phyloP scores from a whole-genome alignment of 441 rosid species.

The Aleurites moluccanus region DNA sequence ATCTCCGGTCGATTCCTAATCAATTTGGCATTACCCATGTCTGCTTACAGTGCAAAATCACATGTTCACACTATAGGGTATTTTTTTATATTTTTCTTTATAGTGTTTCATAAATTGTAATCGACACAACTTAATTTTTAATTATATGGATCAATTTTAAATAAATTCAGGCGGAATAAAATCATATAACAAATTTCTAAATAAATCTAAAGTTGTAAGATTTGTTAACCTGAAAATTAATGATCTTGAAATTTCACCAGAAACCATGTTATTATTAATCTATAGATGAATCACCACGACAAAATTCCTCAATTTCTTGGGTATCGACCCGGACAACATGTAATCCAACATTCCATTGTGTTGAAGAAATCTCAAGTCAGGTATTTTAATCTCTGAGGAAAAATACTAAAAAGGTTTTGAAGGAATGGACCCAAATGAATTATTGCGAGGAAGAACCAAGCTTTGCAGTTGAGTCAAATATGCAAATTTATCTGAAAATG shows the following conservation, averaged over 20 bases:
- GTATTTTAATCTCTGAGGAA: slow-evolving; percentile 55
- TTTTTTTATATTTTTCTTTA: no score
- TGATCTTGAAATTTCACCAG: slow-evolving; percentile 67
- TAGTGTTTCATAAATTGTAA: no score
- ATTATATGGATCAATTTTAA: no score
- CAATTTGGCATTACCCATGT: no score
- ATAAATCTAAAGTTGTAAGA: slow-evolving; percentile 71
- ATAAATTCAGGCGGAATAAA: slow-evolving; percentile 55
- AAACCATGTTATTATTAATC: slow-evolving; percentile 60
- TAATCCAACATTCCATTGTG: slow-evolving; percentile 84
- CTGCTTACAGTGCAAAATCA: no score
- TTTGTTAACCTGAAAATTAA: slow-evolving; percentile 61
- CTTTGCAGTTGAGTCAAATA: slow-evolving; percentile 70
- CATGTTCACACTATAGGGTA: no score
- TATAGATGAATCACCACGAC: slow-evolving; percentile 59
- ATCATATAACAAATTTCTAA: slow-evolving; percentile 63
- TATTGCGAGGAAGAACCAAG: slow-evolving; percentile 75
- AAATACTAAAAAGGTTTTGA: slow-evolving; percentile 57
- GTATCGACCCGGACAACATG: slow-evolving; percentile 62
- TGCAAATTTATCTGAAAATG: slow-evolving; percentile 56
- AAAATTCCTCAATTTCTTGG: slow-evolving; percentile 67
- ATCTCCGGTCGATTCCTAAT: no score
- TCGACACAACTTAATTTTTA: no score
- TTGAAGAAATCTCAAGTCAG: slow-evolving; percentile 74
- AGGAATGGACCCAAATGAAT: slow-evolving; percentile 71